Base-by-base conservation (phyloP, 208 protist species). In the Wallacemonas sp. region DNA sequence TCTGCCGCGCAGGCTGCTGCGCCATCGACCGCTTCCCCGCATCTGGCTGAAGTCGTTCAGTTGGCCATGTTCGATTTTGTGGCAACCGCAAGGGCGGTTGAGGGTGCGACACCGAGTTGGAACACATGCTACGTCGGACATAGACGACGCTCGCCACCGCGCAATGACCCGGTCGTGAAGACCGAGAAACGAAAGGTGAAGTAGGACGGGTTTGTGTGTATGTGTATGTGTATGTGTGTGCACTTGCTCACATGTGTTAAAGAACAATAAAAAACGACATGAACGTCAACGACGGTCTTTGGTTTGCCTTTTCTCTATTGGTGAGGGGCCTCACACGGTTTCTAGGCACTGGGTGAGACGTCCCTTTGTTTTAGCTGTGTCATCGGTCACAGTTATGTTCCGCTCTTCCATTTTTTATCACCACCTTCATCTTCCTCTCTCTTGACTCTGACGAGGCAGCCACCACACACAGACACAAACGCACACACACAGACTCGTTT, bases 41-140 rank as follows among this genome's bases (percentile, higher is more conserved):
- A 70, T 21, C 72, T 79, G 24, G 32, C 74, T 9, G 74, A 79
- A 49, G 48, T 74, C 47, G 69, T 80, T 24, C 74, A 65, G 34
- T 34, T 61, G 21, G 11, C 74, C 47, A 32, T 76, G 17, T 72
- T 75, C 66, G 74, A 76, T 24, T 64, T 55, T 5, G 21, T 72
- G 23, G 68, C 65, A 16, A 30, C 65, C 27, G 58, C 70, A 41
- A 33, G 65, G 16, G 47, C 63, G 12, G 63, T 60, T 6, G 56
- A 55, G 27, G 74, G 74, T 17, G 65, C 46, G 41, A 30, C 21
- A 39, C 54, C 74, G 2, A 67, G 65, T 30, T 80, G 74, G 74
- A 80, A 80, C 46, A 64, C 47, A 30, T 62, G 5, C 16, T 70
- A 68, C 62, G n/a, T 39, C n/a, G n/a, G n/a, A n/a, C n/a, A n/a